Percentiles rank a stretch among this genome's conserved stretches.
phyloP scores from a whole-genome alignment of 164 flowering plant genomes.

The Stephania yunnanensis region DNA sequence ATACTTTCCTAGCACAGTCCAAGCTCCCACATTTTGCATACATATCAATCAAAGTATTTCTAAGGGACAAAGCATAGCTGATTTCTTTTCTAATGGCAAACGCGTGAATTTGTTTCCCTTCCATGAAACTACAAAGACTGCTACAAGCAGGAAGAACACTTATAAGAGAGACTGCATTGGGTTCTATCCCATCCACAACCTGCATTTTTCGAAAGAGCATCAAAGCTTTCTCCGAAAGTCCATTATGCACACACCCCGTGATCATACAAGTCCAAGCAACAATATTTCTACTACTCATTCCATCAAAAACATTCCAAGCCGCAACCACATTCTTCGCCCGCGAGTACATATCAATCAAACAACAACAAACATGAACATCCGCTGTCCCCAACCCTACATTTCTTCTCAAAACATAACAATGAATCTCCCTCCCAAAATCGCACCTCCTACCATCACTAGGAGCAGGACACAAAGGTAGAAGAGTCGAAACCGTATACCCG shows the following conservation, averaged over 20 bases:
- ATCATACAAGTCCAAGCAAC: background rate
- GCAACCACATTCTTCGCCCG: background rate
- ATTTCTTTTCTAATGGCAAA: background rate
- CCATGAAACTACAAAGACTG: background rate
- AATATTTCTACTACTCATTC: background rate
- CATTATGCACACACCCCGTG: background rate
- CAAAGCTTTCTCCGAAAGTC: background rate
- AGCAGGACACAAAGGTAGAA: constrained; percentile 40
- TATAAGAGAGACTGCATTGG: background rate
- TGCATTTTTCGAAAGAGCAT: background rate
- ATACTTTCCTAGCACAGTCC: background rate
- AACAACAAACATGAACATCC: background rate
- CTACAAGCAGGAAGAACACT: constrained; percentile 1
- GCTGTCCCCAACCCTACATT: background rate
- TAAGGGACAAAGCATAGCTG: background rate
- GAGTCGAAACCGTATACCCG: constrained; percentile 47
- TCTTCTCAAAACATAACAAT: background rate
- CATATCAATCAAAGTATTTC: constrained; percentile 60
- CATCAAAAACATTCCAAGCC: background rate
- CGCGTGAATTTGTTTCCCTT: background rate
- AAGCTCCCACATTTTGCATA: constrained; percentile 65
- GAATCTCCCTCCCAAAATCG: constrained; percentile 52
- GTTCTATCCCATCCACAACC: background rate
- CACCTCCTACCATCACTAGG: constrained; percentile 12
- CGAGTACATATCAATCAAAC: constrained; percentile 1